Evolutionary conservation across 352 stramenopile species (phyloP).

Genomic region (Discostella stelligera): DNA sequence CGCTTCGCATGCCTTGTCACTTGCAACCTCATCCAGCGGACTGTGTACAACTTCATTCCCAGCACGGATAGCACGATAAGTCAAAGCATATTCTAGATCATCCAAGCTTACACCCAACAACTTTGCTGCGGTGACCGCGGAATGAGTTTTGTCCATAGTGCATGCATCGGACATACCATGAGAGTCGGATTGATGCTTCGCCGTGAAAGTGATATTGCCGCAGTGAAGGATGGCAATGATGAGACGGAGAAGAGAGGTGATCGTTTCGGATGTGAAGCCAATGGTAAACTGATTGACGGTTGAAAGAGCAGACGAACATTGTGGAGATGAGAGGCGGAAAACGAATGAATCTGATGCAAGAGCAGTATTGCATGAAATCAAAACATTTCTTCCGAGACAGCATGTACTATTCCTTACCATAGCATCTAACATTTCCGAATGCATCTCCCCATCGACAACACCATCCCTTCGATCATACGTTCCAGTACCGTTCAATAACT

Average conservation of each 20-base stretch:
- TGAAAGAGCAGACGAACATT: neutral
- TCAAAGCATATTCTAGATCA: conserved; percentile 63
- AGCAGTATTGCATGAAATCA: neutral
- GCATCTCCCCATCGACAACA: conserved; percentile 36
- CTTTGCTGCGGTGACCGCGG: conserved; percentile 50
- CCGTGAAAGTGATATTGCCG: conserved; percentile 83
- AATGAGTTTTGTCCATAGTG: conserved; percentile 81
- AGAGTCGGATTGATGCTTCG: conserved; percentile 63
- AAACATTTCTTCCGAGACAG: neutral
- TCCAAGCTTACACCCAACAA: conserved; percentile 75
- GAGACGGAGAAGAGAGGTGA: conserved; percentile 68
- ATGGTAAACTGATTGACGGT: conserved; percentile 59
- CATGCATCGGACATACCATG: conserved; percentile 76
- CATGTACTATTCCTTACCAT: conserved; percentile 59
- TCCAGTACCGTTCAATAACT: conserved; percentile 16
- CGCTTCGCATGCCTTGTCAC: conserved; percentile 86
- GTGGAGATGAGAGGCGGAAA: neutral
- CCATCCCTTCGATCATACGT: conserved; percentile 54
- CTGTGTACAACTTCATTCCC: conserved; percentile 64
- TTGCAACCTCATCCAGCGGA: conserved; percentile 59
- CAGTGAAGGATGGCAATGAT: conserved; percentile 82
- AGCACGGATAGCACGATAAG: conserved; percentile 61
- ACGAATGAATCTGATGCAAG: neutral
- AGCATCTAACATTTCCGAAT: conserved; percentile 61
- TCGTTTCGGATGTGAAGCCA: conserved; percentile 60